Base-by-base conservation (phyloP, 2,329 filamentous ascomycete genomes). In the Fusarium nanum region DNA sequence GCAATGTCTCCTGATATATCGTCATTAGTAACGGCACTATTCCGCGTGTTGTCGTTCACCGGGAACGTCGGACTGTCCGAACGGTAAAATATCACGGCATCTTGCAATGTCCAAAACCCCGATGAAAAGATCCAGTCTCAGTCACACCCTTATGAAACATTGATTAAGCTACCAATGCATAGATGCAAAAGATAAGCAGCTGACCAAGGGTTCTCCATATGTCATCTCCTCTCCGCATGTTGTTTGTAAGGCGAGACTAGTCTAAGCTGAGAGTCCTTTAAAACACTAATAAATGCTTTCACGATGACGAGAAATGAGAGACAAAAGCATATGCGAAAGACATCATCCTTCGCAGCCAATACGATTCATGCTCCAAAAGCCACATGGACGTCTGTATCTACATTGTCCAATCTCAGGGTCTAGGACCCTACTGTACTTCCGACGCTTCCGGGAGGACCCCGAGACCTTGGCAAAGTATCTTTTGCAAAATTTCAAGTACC, bases 401-500 rank as follows among this genome's bases (percentile, higher is more conserved):
- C 25, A 32, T 32, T 52, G 45, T 32, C 67, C 63, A 67, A 67
- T 69, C 30, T 27, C 40, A 47, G 27, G 25, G 40, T 25, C 41
- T 12, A 20, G 10, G 23, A 27, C n/a, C 10, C 7, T 22, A 53
- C n/a, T 27, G 37, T 41, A 48, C 27, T 14, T 61, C 68, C 68
- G 68, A 49, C n/a, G 64, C 68, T 68, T 70, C 68, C 68, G 68
- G 55, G 46, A 48, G 37, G 34, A 46, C 49, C 49, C 41, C 37
- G 40, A 28, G 28, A 48, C 40, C 18, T 53, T n/a, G 48, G 8
- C 14, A n/a, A 70, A 60, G 67, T 70, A 70, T 28, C 64, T 67
- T 71, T 64, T 55, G 20, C 9, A 34, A 20, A 25, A 34, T 12
- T 40, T 18, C 5, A 71, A 44, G 67, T 70, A 70, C 47, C 67